Conservation (phyloP, 305 asterid species). For the Solanum hybrid region DNA sequence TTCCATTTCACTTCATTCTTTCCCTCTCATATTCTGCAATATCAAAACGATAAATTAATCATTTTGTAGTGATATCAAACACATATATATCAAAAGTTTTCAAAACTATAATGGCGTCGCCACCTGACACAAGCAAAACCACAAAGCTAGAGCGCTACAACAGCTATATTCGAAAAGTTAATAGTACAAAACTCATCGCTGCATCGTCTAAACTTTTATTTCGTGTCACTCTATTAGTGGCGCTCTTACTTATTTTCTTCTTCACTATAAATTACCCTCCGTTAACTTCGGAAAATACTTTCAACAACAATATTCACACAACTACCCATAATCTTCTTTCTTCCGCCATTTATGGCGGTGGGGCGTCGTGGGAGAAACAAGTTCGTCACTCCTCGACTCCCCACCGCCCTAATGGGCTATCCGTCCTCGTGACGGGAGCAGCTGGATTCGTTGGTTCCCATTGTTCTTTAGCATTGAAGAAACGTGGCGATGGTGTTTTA, state of each 20-base stretch:
- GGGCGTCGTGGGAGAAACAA: conserved; percentile 70
- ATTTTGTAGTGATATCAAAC: rapidly evolving
- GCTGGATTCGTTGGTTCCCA: conserved; percentile 84
- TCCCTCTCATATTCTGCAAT: background rate
- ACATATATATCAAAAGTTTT: background rate
- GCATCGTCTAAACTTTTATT: conserved; percentile 85
- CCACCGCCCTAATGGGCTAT: conserved; percentile 59
- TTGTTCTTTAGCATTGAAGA: conserved; percentile 60
- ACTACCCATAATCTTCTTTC: conserved; percentile 48
- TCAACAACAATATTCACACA: conserved; percentile 30
- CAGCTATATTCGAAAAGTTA: conserved; percentile 69
- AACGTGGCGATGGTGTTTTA: conserved; percentile 81
- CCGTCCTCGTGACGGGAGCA: conserved; percentile 80
- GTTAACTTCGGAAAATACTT: conserved; percentile 11
- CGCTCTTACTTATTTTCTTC: conserved; percentile 60
- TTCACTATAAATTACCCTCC: conserved; percentile 71
- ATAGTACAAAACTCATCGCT: conserved; percentile 66
- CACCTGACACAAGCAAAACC: conserved; percentile 52
- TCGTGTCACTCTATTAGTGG: conserved; percentile 62
- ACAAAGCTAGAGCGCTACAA: conserved; percentile 76
- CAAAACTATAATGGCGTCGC: conserved; percentile 18
- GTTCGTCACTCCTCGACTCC: conserved; percentile 82
- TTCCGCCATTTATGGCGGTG: conserved; percentile 60
- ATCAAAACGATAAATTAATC: background rate
- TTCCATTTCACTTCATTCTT: background rate